Percentiles rank a stretch among this genome's conserved stretches.
Conservation (phyloP, 1,139 yeast species). For the Zygoascus meyerae region DNA sequence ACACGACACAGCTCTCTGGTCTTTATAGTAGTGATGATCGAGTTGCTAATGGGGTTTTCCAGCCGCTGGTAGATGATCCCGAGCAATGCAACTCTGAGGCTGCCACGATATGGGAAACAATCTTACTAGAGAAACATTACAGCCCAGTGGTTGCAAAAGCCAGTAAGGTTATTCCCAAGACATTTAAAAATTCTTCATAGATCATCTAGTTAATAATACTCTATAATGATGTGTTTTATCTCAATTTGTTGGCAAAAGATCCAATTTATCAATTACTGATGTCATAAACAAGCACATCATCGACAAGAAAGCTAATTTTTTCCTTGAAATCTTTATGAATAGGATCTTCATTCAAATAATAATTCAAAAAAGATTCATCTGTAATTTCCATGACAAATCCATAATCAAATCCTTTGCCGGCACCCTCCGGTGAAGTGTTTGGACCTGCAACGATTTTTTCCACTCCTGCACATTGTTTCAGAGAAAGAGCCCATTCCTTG, state of each 20-base stretch:
- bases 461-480: slow-evolving; percentile 1
- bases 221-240: not conserved
- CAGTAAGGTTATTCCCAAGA: slow-evolving; percentile 29
- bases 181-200: not conserved
- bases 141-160: slow-evolving; percentile 67
- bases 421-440: slow-evolving; percentile 5
- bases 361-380: not conserved
- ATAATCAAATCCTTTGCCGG: slow-evolving; percentile 7
- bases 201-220: not conserved
- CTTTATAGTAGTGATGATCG: slow-evolving; percentile 85
- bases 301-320: slow-evolving; percentile 1
- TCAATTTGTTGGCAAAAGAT: too few relatives aligned
- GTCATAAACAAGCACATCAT: slow-evolving; percentile 8
- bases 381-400: slow-evolving; percentile 8
- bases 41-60: slow-evolving; percentile 68
- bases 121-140: slow-evolving; percentile 72
- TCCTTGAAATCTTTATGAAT: slow-evolving; percentile 8
- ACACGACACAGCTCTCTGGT: slow-evolving; percentile 61
- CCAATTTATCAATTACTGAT: not conserved
- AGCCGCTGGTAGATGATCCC: slow-evolving; percentile 58
- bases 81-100: slow-evolving; percentile 81
- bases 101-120: slow-evolving; percentile 86
- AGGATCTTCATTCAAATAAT: slow-evolving; percentile 8
- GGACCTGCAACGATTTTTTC: not conserved
- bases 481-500: not conserved